These are phyloP conservation scores for Fusarium sp. DNA, from an alignment of 2,329 filamentous ascomycete genomes.

Conservation along the genomic window DNA sequence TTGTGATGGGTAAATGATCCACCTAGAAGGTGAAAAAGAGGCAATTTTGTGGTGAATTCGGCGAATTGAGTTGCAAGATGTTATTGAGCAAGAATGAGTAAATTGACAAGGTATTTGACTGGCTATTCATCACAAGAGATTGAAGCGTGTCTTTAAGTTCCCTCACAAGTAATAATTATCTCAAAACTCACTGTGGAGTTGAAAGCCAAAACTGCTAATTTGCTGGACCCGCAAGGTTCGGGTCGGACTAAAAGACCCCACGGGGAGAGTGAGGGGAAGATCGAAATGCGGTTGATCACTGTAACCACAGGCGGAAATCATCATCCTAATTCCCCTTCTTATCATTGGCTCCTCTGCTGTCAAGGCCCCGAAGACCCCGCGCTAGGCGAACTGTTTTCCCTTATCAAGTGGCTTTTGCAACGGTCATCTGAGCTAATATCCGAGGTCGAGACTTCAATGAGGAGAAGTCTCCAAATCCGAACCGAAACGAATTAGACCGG, in stretches of 20 bases:
- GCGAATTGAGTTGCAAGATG: accelerated
- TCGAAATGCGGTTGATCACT: slow-evolving; percentile 13
- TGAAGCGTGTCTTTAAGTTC: slow-evolving; percentile 18
- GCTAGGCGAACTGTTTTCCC: not conserved
- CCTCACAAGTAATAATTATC: not conserved
- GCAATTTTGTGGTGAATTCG: not conserved
- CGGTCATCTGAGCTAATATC: slow-evolving; percentile 7
- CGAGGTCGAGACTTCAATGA: not conserved
- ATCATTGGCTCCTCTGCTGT: not conserved
- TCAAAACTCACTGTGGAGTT: not conserved
- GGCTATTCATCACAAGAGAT: not conserved
- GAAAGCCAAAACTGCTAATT: not conserved
- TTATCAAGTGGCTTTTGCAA: slow-evolving; percentile 1
- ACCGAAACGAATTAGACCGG: slow-evolving; percentile 20
- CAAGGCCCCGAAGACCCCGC: not conserved
- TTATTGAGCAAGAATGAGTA: not conserved
- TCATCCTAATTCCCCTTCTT: not conserved
- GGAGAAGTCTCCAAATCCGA: slow-evolving; percentile 4
- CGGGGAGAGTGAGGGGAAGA: slow-evolving; percentile 28
- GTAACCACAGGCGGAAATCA: not conserved
- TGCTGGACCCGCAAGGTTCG: not conserved
- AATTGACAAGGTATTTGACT: not conserved
- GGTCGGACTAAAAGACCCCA: slow-evolving; percentile 20
- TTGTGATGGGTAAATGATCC: not conserved
- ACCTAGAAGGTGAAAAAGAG: not conserved